A percentile compares a stretch with the other conserved stretches of the same genome.
phyloP scores from a whole-genome alignment of 1,284 basidiomycete genomes.

The Naganishia sp. region DNA sequence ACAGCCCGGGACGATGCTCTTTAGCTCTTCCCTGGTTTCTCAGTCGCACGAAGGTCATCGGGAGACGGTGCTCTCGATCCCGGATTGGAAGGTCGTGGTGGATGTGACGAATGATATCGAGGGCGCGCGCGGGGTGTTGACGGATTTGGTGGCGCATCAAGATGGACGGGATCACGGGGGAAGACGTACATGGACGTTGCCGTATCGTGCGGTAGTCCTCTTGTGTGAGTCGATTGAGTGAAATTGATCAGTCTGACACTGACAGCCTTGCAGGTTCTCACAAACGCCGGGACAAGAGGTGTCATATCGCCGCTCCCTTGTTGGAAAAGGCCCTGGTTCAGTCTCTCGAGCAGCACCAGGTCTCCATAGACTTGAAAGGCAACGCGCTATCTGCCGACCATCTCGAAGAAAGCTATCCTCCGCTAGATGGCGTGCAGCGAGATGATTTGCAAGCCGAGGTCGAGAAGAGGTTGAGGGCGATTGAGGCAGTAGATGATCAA shows the following conservation, averaged over 20 bases:
- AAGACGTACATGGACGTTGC: slow-evolving; percentile 64
- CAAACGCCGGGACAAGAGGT: slow-evolving; percentile 85
- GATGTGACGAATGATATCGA: slow-evolving; percentile 65
- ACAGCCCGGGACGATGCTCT: slow-evolving; percentile 59
- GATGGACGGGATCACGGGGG: slow-evolving; percentile 54
- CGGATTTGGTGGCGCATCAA: slow-evolving; percentile 63
- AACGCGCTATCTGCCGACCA: slow-evolving; percentile 62
- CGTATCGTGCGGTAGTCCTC: slow-evolving; percentile 69
- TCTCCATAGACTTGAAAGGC: slow-evolving; percentile 51
- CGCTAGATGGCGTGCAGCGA: slow-evolving; percentile 61
- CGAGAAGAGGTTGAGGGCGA: slow-evolving; percentile 56
- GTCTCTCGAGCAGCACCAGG: slow-evolving; percentile 46
- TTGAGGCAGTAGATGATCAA: slow-evolving; percentile 53
- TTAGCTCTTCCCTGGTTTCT: slow-evolving; percentile 78
- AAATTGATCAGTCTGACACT: slow-evolving; percentile 15
- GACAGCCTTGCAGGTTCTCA: slow-evolving; percentile 70
- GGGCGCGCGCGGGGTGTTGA: slow-evolving; percentile 71
- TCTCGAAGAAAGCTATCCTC: slow-evolving; percentile 57
- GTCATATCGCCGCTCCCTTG: slow-evolving; percentile 78
- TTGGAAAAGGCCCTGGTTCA: slow-evolving; percentile 60
- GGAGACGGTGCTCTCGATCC: slow-evolving; percentile 76
- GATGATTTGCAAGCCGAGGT: slow-evolving; percentile 57
- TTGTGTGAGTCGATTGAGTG: slow-evolving; percentile 65
- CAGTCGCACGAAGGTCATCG: slow-evolving; percentile 67
- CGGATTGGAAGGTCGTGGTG: slow-evolving; percentile 80